A percentile compares a stretch with the other conserved stretches of the same genome.
Evolutionary conservation across 2,329 filamentous ascomycete genomes (phyloP).

Genomic region (Claviceps quebecensis): DNA sequence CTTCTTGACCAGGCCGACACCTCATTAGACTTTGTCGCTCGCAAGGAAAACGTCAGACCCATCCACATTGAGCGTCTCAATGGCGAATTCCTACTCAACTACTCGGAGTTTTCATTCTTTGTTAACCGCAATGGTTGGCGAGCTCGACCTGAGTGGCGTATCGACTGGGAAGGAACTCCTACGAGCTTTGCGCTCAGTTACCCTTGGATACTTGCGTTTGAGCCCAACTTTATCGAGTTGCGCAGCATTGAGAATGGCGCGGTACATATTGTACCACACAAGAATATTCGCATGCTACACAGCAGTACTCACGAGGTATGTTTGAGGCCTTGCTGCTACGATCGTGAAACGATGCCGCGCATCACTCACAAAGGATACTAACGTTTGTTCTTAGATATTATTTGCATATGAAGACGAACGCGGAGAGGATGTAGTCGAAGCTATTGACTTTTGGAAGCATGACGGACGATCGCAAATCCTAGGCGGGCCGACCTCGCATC

Average conservation of each 20-base stretch:
- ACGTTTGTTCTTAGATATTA: slow-evolving; percentile 51
- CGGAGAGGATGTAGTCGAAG: slow-evolving; percentile 85
- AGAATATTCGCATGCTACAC: slow-evolving; percentile 95
- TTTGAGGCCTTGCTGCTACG: no score
- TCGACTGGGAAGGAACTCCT: slow-evolving; percentile 92
- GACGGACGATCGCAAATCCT: slow-evolving; percentile 35
- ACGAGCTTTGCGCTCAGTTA: slow-evolving; percentile 88
- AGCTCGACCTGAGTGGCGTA: slow-evolving; percentile 88
- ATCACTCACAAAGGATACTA: neutral
- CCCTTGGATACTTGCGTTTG: slow-evolving; percentile 93
- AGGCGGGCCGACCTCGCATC: slow-evolving; percentile 7
- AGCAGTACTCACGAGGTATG: slow-evolving; percentile 91
- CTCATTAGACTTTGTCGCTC: slow-evolving; percentile 88
- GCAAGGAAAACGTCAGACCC: slow-evolving; percentile 84
- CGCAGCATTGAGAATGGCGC: slow-evolving; percentile 88
- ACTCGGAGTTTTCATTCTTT: slow-evolving; percentile 98
- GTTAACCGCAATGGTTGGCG: slow-evolving; percentile 98
- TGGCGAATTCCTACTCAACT: slow-evolving; percentile 94
- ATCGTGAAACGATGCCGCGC: no score
- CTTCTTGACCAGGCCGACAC: slow-evolving; percentile 95
- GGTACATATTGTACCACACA: slow-evolving; percentile 90
- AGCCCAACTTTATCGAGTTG: slow-evolving; percentile 94
- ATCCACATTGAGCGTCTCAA: slow-evolving; percentile 96
- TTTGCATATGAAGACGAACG: slow-evolving; percentile 95
- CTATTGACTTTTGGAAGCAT: slow-evolving; percentile 89